phyloP scores from a whole-genome alignment of 345 rosid species.

The Salix dunnii region DNA sequence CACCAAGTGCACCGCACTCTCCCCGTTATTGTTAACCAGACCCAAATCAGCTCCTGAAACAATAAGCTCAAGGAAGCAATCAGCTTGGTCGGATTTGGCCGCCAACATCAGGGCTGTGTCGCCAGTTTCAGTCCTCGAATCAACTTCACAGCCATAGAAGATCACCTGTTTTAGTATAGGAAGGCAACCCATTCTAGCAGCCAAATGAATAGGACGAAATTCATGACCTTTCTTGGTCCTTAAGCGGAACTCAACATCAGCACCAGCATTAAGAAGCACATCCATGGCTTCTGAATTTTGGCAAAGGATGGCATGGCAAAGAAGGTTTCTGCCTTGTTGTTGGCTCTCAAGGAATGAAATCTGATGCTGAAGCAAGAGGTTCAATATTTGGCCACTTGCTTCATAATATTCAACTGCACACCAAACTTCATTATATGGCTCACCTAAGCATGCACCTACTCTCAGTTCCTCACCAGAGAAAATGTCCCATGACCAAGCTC shows the following conservation, averaged over 20 bases:
- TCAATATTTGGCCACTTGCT: constrained; percentile 33
- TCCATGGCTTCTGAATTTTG: constrained; percentile 30
- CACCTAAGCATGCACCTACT: constrained; percentile 38
- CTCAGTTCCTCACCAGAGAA: constrained; percentile 38
- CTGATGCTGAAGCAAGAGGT: constrained; percentile 26
- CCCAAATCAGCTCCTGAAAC: constrained; percentile 34
- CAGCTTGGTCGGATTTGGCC: constrained; percentile 32
- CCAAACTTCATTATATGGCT: constrained; percentile 36
- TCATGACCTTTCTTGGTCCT: constrained; percentile 31
- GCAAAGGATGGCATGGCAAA: constrained; percentile 41
- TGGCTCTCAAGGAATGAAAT: constrained; percentile 18
- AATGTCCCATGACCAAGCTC: constrained; percentile 42
- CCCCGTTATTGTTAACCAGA: constrained; percentile 23
- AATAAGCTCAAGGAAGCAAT: constrained; percentile 31
- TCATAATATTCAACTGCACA: constrained; percentile 40
- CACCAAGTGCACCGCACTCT: constrained; percentile 26
- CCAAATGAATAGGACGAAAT: constrained; percentile 34
- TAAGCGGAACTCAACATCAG: constrained; percentile 23
- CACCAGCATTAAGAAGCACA: constrained; percentile 27
- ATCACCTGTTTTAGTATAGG: constrained; percentile 26
- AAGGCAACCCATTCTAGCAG: constrained; percentile 28
- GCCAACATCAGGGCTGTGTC: constrained; percentile 33
- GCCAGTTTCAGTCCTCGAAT: constrained; percentile 32
- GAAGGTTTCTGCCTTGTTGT: constrained; percentile 34
- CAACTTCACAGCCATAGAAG: constrained; percentile 16